phyloP scores from a whole-genome alignment of 176 grass and related monocot genomes.

The Avena insularis region DNA sequence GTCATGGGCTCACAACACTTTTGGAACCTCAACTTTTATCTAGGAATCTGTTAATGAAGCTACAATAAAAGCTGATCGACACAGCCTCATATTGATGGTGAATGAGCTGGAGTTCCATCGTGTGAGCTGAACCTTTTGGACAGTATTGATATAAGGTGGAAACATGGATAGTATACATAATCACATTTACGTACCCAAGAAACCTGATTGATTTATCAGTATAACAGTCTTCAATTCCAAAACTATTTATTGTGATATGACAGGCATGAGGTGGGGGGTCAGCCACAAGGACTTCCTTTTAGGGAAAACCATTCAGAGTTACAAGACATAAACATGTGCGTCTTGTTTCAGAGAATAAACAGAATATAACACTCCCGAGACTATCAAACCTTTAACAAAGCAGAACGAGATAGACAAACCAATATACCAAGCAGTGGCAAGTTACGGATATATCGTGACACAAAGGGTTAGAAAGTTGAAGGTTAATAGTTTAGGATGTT shows the following conservation, averaged over 20 bases:
- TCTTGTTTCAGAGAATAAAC: conserved; percentile 11
- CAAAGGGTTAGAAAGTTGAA: background rate
- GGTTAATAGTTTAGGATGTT: background rate
- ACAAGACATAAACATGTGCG: background rate
- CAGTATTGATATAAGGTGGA: background rate
- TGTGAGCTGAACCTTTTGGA: background rate
- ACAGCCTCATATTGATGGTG: conserved; percentile 9
- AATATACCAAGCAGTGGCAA: background rate
- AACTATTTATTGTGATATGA: background rate
- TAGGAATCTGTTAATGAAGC: background rate
- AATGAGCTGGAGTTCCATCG: background rate
- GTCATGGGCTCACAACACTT: background rate
- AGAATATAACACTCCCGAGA: background rate
- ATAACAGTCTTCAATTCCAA: background rate
- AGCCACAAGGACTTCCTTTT: background rate
- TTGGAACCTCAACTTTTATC: conserved; percentile 5
- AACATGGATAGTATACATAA: background rate
- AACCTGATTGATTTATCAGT: conserved; percentile 21
- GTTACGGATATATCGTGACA: background rate
- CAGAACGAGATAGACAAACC: background rate
- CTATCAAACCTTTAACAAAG: background rate
- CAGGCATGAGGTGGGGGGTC: background rate
- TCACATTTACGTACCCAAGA: conserved; percentile 24
- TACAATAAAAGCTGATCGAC: background rate
- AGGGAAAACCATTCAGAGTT: background rate